phyloP scores from a whole-genome alignment of 106 monocot species.

The Narthecium ossifragum region DNA sequence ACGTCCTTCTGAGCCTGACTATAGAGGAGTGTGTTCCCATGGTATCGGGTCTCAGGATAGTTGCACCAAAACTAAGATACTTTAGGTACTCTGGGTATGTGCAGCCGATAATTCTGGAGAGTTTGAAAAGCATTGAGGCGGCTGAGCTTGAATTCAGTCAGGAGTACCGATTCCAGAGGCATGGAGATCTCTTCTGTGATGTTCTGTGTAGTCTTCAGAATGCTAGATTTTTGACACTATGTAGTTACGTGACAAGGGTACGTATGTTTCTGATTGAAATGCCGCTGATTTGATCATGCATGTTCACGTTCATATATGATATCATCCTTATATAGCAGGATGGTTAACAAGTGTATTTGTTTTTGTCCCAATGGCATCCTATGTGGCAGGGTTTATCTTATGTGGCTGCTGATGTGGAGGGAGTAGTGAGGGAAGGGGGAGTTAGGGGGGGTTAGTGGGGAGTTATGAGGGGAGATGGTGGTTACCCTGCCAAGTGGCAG shows the following conservation, averaged over 20 bases:
- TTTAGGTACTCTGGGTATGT: not conserved
- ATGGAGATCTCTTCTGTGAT: not conserved
- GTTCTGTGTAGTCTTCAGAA: not conserved
- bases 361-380: no score
- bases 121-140: not conserved
- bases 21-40: not conserved
- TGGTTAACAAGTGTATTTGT: no score
- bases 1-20: not conserved
- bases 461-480: no score
- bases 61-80: not conserved
- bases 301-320: no score
- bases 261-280: not conserved
- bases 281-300: not conserved
- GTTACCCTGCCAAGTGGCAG: no score
- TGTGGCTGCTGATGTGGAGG: no score
- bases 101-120: not conserved
- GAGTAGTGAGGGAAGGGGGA: no score
- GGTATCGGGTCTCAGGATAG: not conserved
- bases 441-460: no score
- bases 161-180: not conserved
- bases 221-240: not conserved
- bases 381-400: no score
- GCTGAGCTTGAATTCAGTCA: not conserved
- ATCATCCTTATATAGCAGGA: no score
- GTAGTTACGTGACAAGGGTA: not conserved